Evolutionary conservation across 345 rosid species (phyloP).

Genomic region (Pistacia integerrima): DNA sequence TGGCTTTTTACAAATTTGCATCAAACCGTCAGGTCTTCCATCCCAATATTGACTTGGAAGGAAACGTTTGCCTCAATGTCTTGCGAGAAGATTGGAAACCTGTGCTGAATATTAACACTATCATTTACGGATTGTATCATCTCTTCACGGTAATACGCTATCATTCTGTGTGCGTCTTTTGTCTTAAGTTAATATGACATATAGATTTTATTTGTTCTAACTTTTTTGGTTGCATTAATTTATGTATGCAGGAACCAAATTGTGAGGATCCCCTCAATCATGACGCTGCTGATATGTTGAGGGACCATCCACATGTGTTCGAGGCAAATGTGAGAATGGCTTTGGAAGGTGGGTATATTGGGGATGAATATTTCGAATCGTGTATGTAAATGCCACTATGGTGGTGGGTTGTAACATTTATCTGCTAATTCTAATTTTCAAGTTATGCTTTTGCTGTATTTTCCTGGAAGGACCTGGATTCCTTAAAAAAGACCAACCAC

Average conservation of each 20-base stretch:
- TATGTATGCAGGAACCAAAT: conserved; percentile 76
- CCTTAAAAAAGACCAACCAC: too few relatives aligned
- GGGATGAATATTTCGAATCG: conserved; percentile 67
- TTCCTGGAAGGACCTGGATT: too few relatives aligned
- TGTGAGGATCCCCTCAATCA: conserved; percentile 94
- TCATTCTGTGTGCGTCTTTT: background rate
- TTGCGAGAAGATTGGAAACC: conserved; percentile 99
- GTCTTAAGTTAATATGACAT: conserved; percentile 8
- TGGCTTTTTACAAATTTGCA: background rate
- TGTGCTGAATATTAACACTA: conserved; percentile 89
- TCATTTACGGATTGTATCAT: conserved; percentile 87
- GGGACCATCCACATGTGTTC: conserved; percentile 77
- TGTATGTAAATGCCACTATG: conserved; percentile 42
- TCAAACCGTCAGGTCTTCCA: conserved; percentile 72
- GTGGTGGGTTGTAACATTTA: conserved; percentile 9
- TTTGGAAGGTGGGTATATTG: conserved; percentile 85
- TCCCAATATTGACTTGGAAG: conserved; percentile 99
- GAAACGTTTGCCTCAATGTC: conserved; percentile 92
- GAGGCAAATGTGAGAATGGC: conserved; percentile 75
- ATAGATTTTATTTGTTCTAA: background rate
- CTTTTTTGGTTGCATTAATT: background rate
- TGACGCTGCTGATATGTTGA: conserved; percentile 87
- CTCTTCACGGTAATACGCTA: conserved; percentile 72
- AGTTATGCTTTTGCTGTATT: too few relatives aligned
- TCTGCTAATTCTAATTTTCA: conserved; percentile 6